phyloP scores from a whole-genome alignment of 2,329 filamentous ascomycete species.

The Blumeriella jaapii region DNA sequence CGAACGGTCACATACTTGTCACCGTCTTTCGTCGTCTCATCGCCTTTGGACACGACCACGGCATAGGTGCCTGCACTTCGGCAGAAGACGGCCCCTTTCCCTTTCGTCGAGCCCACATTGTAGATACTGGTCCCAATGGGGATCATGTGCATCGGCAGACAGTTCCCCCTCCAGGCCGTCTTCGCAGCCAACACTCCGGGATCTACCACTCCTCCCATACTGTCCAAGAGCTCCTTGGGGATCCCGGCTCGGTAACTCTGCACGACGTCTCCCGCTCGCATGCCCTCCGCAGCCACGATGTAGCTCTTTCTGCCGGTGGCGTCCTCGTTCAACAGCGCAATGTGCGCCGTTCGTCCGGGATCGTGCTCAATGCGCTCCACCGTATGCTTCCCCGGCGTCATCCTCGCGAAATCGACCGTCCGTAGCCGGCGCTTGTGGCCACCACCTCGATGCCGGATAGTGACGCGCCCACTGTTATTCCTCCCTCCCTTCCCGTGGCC shows the following conservation, averaged over 20 bases:
- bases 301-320: conserved; percentile 71
- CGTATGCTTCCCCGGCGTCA: conserved; percentile 66
- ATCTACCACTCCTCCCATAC: conserved; percentile 88
- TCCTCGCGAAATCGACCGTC: conserved; percentile 78
- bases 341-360: conserved; percentile 83
- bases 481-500: conserved; percentile 87
- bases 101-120: conserved; percentile 69
- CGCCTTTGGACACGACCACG: conserved; percentile 79
- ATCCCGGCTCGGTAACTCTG: conserved; percentile 89
- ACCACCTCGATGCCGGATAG: conserved; percentile 83
- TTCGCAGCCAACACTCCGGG: conserved; percentile 91
- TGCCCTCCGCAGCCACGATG: conserved; percentile 88
- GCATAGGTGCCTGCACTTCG: conserved; percentile 90
- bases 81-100: conserved; percentile 77
- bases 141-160: conserved; percentile 88
- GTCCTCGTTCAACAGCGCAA: conserved; percentile 72
- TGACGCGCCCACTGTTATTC: conserved; percentile 77
- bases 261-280: conserved; percentile 81
- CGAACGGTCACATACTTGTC: conserved; percentile 73
- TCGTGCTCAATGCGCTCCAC: conserved; percentile 97
- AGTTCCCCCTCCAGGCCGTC: conserved; percentile 91
- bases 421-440: conserved; percentile 87
- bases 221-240: conserved; percentile 71
- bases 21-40: conserved; percentile 51
- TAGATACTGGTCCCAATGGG: conserved; percentile 88